Conservation (phyloP, 768 basidiomycete genomes). For the Phlebiopsis flavidoalba region DNA sequence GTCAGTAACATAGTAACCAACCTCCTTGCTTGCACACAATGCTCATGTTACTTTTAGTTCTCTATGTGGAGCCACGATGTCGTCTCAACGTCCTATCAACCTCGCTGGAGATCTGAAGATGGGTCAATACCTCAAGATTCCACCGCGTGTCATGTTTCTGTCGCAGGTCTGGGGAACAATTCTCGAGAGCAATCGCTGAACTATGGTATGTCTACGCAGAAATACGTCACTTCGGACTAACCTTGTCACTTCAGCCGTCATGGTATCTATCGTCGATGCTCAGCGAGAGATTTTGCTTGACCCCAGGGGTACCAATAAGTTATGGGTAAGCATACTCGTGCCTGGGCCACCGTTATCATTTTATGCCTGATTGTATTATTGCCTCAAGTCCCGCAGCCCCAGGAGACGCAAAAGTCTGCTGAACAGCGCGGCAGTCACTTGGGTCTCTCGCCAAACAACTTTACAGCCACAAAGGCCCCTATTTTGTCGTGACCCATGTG, state of each 20-base stretch:
- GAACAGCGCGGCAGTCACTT: slow-evolving; percentile 58
- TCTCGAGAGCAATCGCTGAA: slow-evolving; percentile 40
- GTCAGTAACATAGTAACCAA: slow-evolving; percentile 27
- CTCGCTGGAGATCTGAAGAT: slow-evolving; percentile 58
- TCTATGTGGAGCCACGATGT: slow-evolving; percentile 67
- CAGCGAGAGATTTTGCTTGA: slow-evolving; percentile 50
- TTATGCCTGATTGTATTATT: slow-evolving; percentile 12
- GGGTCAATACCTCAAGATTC: slow-evolving; percentile 55
- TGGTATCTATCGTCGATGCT: slow-evolving; percentile 46
- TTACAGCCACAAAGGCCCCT: slow-evolving; percentile 50
- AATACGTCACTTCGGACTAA: background rate
- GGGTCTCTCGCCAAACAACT: slow-evolving; percentile 58
- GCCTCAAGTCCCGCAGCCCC: slow-evolving; percentile 33
- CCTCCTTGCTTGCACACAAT: background rate
- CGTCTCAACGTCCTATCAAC: slow-evolving; percentile 45
- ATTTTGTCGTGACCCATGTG: slow-evolving; percentile 53
- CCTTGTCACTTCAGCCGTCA: slow-evolving; percentile 30
- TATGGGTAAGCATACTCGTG: slow-evolving; percentile 36
- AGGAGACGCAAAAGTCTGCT: slow-evolving; percentile 43
- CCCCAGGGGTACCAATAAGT: slow-evolving; percentile 49
- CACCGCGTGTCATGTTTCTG: slow-evolving; percentile 60
- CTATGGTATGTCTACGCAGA: slow-evolving; percentile 30
- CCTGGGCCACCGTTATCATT: background rate
- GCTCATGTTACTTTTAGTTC: slow-evolving; percentile 33
- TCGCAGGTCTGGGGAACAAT: slow-evolving; percentile 66